Base-by-base conservation (phyloP, 192 early-diverging fungal species). In the Coemansia sp. region DNA sequence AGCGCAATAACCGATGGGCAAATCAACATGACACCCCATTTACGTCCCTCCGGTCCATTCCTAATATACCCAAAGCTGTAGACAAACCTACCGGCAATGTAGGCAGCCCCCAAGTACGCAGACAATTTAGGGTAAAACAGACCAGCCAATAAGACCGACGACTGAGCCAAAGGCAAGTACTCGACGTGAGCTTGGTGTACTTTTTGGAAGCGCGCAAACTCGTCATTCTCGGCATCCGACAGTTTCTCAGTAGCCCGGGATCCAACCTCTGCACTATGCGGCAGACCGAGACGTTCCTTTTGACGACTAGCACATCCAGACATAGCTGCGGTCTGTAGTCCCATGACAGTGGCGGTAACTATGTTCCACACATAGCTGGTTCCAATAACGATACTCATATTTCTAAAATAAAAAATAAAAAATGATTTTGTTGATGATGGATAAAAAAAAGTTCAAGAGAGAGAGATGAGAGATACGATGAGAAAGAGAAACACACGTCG, bases 311-410 rank as follows among this genome's bases (percentile, higher is more conserved):
- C 81, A 40, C 81, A 83, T 2, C 81, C 72, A 0, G 76, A 66
- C 39, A 83, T 78, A 34, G 75, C 72, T 0, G 76, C 81, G 5
- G 81, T 66, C 41, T 83, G 81, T 43, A 83, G 68, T 2, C 76
- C 76, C 81, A 83, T 78, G 53, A 77, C 81, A 3, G 81, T 78
- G 5, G 81, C 81, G 12, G 81, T 60, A 16, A 83, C 75, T 40
- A 83, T 78, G 70, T 83, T 83, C 80, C 80, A 83, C 22, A 83
- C 80, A 64, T 83, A 83, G 73, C 72, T 75, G 70, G 80, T 83
- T 16, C 80, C 80, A 20, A 83, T 83, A 46, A 83, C 80, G 29
- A 83, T 78, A 64, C 75, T 78, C 80, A 83, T 83, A 27, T 16
- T 71, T 11, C 3, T 20, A 40, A 24, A 57, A 57, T 29, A 58